Evolutionary conservation across 1,284 basidiomycete species (phyloP).

Genomic region (Polyporus tsugae): DNA sequence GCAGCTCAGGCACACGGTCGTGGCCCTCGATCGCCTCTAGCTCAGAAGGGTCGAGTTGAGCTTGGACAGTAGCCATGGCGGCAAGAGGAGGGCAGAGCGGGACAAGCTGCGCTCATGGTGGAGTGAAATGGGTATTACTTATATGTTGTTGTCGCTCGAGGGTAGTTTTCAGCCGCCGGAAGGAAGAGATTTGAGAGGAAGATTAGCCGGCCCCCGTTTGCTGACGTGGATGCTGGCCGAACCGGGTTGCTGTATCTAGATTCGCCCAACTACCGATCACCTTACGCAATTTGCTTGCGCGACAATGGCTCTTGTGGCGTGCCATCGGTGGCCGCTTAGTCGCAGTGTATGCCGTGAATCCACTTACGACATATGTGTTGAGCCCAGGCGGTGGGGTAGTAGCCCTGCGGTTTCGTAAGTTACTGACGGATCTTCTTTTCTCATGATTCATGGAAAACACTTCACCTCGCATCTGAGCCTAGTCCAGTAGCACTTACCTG

Average conservation of each 20-base stretch:
- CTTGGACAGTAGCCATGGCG: conserved; percentile 27
- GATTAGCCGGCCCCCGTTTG: neutral
- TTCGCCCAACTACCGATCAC: neutral
- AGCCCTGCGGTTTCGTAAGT: neutral
- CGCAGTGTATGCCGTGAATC: neutral
- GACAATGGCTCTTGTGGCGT: neutral
- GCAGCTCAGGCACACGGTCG: conserved; percentile 37
- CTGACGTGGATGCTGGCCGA: neutral
- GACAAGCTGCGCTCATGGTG: neutral
- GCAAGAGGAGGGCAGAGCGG: neutral
- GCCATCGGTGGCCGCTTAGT: neutral
- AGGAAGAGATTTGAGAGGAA: conserved; percentile 2
- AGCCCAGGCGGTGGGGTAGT: too few relatives aligned
- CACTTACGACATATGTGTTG: too few relatives aligned
- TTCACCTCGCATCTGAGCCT: too few relatives aligned
- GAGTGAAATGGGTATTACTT: neutral
- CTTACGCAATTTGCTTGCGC: neutral
- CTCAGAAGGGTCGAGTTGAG: conserved; percentile 28
- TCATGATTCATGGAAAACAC: too few relatives aligned
- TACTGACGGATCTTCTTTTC: neutral
- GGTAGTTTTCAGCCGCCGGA: neutral
- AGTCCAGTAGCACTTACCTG: too few relatives aligned
- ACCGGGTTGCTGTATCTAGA: neutral
- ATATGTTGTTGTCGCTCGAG: conserved; percentile 8
- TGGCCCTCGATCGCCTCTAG: conserved; percentile 32